These are phyloP conservation scores for Backusella circina DNA, from an alignment of 192 early-diverging fungal species.

Conservation along the genomic window DNA sequence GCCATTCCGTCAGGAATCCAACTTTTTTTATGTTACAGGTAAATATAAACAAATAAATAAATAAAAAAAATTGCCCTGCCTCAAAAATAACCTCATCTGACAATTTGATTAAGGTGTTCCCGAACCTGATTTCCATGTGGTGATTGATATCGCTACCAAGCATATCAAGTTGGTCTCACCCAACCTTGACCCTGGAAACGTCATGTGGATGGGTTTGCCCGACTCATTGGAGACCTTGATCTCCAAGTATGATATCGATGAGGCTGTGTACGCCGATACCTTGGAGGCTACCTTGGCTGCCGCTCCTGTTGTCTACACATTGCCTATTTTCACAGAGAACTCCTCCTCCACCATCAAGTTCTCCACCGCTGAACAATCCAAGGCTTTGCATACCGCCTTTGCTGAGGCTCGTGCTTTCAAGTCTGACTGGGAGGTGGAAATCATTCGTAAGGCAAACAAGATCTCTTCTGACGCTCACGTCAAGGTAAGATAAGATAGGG, in stretches of 20 bases:
- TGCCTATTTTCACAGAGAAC: constrained; percentile 13
- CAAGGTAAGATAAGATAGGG: constrained; percentile 11
- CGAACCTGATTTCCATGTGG: constrained; percentile 68
- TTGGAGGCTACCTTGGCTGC: constrained; percentile 44
- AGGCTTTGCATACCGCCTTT: constrained; percentile 56
- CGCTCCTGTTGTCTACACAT: constrained; percentile 43
- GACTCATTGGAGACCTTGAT: constrained; percentile 51
- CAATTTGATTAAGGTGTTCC: constrained; percentile 45
- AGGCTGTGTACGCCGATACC: constrained; percentile 58
- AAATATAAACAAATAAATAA: constrained; percentile 3
- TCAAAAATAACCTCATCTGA: not conserved
- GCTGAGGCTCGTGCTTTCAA: constrained; percentile 82
- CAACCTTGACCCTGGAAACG: constrained; percentile 57
- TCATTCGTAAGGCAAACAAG: constrained; percentile 74
- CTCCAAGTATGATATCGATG: constrained; percentile 64
- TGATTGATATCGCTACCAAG: constrained; percentile 62
- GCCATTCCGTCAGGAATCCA: constrained; percentile 82
- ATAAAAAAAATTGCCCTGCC: not conserved
- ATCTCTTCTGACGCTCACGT: constrained; percentile 79
- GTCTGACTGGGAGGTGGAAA: constrained; percentile 66
- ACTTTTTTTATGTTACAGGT: constrained; percentile 82
- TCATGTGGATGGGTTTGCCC: constrained; percentile 80
- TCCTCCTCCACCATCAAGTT: constrained; percentile 24
- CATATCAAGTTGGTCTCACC: constrained; percentile 68
- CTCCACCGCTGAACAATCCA: constrained; percentile 12